Conservation (phyloP, 805 yeast genomes). For the Priceomyces melissophilus region DNA sequence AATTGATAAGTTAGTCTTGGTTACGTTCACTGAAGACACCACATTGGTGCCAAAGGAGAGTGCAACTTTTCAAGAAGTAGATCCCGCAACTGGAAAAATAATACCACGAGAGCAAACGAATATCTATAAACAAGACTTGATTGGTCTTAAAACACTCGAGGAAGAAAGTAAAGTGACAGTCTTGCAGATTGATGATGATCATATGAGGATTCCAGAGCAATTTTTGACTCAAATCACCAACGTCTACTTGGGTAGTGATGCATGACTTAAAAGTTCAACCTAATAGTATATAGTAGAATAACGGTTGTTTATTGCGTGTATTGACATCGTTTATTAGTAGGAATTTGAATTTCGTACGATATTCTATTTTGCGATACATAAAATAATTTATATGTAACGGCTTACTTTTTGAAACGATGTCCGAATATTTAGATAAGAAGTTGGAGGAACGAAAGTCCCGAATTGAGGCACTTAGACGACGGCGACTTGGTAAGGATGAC, state of each 20-base stretch:
- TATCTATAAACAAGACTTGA: constrained; percentile 49
- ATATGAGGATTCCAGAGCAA: constrained; percentile 61
- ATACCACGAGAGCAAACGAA: constrained; percentile 48
- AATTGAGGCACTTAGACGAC: constrained; percentile 14
- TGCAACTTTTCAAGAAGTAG: constrained; percentile 61
- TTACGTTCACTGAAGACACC: constrained; percentile 58
- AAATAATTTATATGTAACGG: background rate
- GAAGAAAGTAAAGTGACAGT: constrained; percentile 45
- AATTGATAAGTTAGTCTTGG: constrained; percentile 55
- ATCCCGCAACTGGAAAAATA: constrained; percentile 37
- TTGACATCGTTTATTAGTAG: no score
- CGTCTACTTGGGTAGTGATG: constrained; percentile 38
- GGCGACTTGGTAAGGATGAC: constrained; percentile 2
- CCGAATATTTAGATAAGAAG: constrained; percentile 4
- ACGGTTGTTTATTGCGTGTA: no score
- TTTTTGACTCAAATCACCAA: constrained; percentile 43
- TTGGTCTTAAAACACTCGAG: constrained; percentile 56
- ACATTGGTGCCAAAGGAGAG: constrained; percentile 71
- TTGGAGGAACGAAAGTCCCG: constrained; percentile 16
- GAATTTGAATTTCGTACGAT: background rate
- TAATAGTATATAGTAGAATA: no score
- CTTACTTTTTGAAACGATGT: background rate
- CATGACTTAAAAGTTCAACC: background rate
- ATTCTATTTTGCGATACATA: background rate
- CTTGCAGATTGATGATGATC: constrained; percentile 51